Conservation (phyloP, 2,329 filamentous ascomycete species). For the Talaromyces sp. region DNA sequence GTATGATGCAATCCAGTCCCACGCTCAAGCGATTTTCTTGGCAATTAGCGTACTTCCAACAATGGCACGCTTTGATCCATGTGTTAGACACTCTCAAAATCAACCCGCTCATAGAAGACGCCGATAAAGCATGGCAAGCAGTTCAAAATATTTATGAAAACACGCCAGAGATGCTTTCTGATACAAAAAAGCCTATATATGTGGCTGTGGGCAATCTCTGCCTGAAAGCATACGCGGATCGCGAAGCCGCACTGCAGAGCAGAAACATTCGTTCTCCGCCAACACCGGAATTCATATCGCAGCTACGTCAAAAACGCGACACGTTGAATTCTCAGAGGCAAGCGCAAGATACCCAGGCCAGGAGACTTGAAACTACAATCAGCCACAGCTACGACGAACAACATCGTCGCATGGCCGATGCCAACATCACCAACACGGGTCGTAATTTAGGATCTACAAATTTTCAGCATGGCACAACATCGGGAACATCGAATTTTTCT, state of each 20-base stretch:
- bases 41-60: not conserved
- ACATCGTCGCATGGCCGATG: not conserved
- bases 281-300: not conserved
- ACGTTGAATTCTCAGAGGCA: not conserved
- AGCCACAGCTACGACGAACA: not conserved
- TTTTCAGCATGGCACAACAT: not conserved
- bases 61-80: not conserved
- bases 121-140: not conserved
- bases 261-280: not conserved
- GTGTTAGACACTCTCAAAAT: not conserved
- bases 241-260: not conserved
- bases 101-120: not conserved
- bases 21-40: not conserved
- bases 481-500: not conserved
- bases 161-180: not conserved
- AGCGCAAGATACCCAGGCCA: not conserved
- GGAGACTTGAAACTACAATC: not conserved
- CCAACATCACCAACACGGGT: not conserved
- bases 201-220: not conserved
- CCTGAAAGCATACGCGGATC: not conserved
- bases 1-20: not conserved
- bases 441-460: not conserved
- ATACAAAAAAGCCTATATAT: not conserved
- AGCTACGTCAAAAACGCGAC: not conserved
- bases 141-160: not conserved